These are phyloP conservation scores for Fusarium staphyleae DNA, from an alignment of 2,329 filamentous ascomycete species.

Conservation along the genomic window DNA sequence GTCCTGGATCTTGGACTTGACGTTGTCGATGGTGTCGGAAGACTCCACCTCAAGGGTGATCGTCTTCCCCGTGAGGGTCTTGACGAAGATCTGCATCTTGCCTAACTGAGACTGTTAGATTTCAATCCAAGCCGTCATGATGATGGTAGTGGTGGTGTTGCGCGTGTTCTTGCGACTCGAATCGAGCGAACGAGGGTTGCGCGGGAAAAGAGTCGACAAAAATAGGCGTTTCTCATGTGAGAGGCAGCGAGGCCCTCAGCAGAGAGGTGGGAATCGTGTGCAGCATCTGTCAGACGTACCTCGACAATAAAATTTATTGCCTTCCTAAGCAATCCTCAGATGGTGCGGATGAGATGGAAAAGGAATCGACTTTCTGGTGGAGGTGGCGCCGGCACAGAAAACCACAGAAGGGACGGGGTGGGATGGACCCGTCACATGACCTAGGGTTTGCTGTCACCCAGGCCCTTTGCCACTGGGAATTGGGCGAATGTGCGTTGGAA, in stretches of 20 bases:
- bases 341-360: constrained; percentile 51
- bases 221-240: constrained; percentile 42
- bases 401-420: constrained; percentile 16
- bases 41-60: constrained; percentile 99
- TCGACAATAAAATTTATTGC: constrained; percentile 66
- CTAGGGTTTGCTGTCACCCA: constrained; percentile 38
- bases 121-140: constrained; percentile 17
- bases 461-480: constrained; percentile 20
- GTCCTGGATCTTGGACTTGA: constrained; percentile 98
- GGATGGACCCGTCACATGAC: constrained; percentile 42
- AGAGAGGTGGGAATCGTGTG: constrained; percentile 39
- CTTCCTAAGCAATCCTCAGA: constrained; percentile 70
- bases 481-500: constrained; percentile 6
- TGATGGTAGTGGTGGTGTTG: constrained; percentile 7
- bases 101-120: constrained; percentile 59
- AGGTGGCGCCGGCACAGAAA: constrained; percentile 44
- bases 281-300: constrained; percentile 66
- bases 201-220: constrained; percentile 8
- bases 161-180: constrained; percentile 12
- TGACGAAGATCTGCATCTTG: constrained; percentile 81
- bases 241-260: constrained; percentile 43
- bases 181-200: too few species aligned
- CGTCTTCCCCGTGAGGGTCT: constrained; percentile 98
- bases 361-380: constrained; percentile 37
- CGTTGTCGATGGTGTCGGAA: constrained; percentile 99